Base-by-base conservation (phyloP, 306 rosid species). In the Cucurbita pepo region DNA sequence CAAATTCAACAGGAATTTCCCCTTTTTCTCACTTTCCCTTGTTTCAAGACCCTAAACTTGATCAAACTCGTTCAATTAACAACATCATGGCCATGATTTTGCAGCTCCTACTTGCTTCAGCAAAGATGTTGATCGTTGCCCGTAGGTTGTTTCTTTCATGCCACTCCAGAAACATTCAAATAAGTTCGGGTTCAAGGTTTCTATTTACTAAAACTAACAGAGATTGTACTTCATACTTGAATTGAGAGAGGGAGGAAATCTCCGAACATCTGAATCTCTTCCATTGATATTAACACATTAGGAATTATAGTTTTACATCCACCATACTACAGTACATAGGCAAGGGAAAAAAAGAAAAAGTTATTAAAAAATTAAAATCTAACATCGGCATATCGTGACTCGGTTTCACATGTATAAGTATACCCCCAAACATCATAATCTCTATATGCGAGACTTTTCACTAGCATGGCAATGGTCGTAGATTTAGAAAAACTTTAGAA, bases 381-480 rank as follows among this genome's bases (percentile, higher is more conserved):
- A 70, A 52, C 74, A 70, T 22, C 74, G n/a, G 34, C 74, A 51
- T 70, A 51, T n/a, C 16, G 53, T 51, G 74, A 52, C 45, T 52
- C 34, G 34, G 45, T 25, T 70, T 50, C 34, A 22, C 74, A 74
- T 66, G 72, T 47, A 75, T 76, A 55, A 54, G 74, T 81, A 77
- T 40, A 77, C 80, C 77, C 76, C 75, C 56, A 79, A 84, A 79
- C 81, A 77, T 73, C 77, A 78, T 71, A 71, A 84, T 75, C 76
- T 77, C 87, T 82, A 79, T 77, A 75, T 72, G 75, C 75, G 78
- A 86, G 81, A 86, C 85, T 67, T 76, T 69, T 84, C 62, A 72
- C 82, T 77, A 76, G 84, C 74, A 80, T 80, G 82, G 70, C 79
- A 69, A 87, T 82, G 75, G 78, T 71, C 50, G 79, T 74, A 81